phyloP scores from a whole-genome alignment of 2,329 filamentous ascomycete species.

The Verticillium klebahnii region DNA sequence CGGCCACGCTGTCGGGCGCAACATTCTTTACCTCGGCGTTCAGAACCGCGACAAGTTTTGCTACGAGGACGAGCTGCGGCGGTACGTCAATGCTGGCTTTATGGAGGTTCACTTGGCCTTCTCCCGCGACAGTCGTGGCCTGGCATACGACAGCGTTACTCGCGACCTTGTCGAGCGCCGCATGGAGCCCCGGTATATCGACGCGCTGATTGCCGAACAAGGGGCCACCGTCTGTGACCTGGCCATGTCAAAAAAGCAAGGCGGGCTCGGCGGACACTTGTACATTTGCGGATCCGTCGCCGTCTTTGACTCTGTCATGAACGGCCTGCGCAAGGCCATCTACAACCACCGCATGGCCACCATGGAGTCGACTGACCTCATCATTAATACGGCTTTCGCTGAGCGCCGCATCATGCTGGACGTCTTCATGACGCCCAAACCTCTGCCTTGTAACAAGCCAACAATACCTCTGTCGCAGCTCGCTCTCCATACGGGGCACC shows the following conservation, averaged over 20 bases:
- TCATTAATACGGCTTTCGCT: conserved; percentile 48
- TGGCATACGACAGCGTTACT: conserved; percentile 34
- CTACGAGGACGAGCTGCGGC: conserved; percentile 43
- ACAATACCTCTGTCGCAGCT: conserved; percentile 46
- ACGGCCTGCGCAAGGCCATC: conserved; percentile 49
- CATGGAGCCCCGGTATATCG: conserved; percentile 47
- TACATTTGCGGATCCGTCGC: conserved; percentile 21
- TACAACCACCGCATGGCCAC: conserved; percentile 48
- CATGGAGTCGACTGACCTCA: conserved; percentile 44
- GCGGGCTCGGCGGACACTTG: conserved; percentile 31
- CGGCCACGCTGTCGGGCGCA: conserved; percentile 34
- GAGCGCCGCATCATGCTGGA: conserved; percentile 53
- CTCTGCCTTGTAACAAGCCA: conserved; percentile 43
- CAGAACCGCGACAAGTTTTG: conserved; percentile 48
- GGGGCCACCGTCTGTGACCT: conserved; percentile 46
- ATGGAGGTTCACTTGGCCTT: conserved; percentile 51
- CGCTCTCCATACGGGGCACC: conserved; percentile 45
- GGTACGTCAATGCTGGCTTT: conserved; percentile 38
- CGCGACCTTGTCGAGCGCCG: conserved; percentile 43
- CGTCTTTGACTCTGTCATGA: conserved; percentile 51
- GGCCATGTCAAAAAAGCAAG: conserved; percentile 52
- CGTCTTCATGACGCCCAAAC: conserved; percentile 52
- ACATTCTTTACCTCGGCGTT: conserved; percentile 46
- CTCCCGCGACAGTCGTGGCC: conserved; percentile 42
- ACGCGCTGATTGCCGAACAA: conserved; percentile 46